A percentile compares a stretch with the other conserved stretches of the same genome.
phyloP scores from a whole-genome alignment of 495 filamentous ascomycete genomes.

The Aspergillus taichungensis region DNA sequence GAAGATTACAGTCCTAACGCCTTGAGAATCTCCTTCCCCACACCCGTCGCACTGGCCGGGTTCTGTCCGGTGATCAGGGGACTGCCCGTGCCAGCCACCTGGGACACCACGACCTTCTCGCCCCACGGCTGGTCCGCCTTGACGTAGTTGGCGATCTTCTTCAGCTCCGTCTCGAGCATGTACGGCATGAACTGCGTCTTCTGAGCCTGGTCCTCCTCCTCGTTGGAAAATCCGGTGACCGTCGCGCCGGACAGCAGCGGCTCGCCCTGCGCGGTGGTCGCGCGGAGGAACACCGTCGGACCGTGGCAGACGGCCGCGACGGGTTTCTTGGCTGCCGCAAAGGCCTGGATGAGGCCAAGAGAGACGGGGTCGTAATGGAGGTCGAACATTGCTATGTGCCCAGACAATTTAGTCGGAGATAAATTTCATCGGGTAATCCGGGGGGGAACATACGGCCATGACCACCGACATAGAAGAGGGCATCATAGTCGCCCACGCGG shows the following conservation, averaged over 20 bases:
- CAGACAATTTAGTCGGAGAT: too few relatives aligned
- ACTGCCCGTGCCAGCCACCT: conserved; percentile 26
- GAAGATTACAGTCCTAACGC: conserved; percentile 23
- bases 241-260: conserved; percentile 44
- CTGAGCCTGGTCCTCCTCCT: conserved; percentile 50
- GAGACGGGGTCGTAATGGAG: conserved; percentile 42
- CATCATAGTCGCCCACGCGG: conserved; percentile 52
- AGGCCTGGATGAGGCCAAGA: conserved; percentile 50
- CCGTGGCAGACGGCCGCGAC: conserved; percentile 65
- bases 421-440: background rate
- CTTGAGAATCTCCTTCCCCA: conserved; percentile 45
- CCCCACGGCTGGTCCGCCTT: conserved; percentile 52
- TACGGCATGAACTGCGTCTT: conserved; percentile 51
- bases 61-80: conserved; percentile 70
- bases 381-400: conserved; percentile 59
- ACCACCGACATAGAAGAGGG: conserved; percentile 66
- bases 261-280: conserved; percentile 41
- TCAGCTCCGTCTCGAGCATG: conserved; percentile 51
- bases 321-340: conserved; percentile 50
- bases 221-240: conserved; percentile 62
- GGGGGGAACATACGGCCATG: conserved; percentile 52
- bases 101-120: conserved; percentile 50
- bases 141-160: conserved; percentile 43
- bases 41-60: conserved; percentile 50
- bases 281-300: conserved; percentile 51